Conservation (phyloP, 768 basidiomycete genomes). For the Coprinopsis cinerea region DNA sequence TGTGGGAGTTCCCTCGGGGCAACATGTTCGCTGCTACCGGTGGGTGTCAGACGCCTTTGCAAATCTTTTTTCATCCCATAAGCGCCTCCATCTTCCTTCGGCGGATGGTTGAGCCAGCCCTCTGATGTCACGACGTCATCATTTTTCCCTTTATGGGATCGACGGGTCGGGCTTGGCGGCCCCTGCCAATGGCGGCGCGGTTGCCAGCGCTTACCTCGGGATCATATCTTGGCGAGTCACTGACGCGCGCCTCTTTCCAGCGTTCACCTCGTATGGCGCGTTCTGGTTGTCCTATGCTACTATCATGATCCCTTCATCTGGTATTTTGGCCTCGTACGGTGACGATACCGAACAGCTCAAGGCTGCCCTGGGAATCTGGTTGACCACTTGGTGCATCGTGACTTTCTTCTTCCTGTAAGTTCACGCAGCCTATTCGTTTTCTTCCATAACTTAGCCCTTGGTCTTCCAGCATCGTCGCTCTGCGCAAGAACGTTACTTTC, state of each 20-base stretch:
- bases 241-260: constrained; percentile 26
- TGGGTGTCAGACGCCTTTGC: constrained; percentile 35
- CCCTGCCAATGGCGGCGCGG: background rate
- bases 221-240: background rate
- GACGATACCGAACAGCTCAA: constrained; percentile 29
- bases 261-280: constrained; percentile 78
- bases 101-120: background rate
- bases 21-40: constrained; percentile 72
- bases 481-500: constrained; percentile 36
- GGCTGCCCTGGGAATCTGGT: constrained; percentile 65
- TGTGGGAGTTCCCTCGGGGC: constrained; percentile 77
- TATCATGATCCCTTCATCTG: constrained; percentile 65
- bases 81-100: background rate
- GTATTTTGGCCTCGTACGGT: constrained; percentile 50
- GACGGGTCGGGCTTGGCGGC: background rate
- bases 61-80: constrained; percentile 1
- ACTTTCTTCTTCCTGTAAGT: constrained; percentile 64
- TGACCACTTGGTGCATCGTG: constrained; percentile 68
- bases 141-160: constrained; percentile 1
- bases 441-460: background rate
- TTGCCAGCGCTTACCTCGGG: background rate
- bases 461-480: constrained; percentile 29
- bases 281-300: constrained; percentile 86
- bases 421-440: background rate
- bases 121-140: background rate